These are phyloP conservation scores for Backusella liffmaniae DNA, from an alignment of 192 early-diverging fungal species.

Conservation along the genomic window DNA sequence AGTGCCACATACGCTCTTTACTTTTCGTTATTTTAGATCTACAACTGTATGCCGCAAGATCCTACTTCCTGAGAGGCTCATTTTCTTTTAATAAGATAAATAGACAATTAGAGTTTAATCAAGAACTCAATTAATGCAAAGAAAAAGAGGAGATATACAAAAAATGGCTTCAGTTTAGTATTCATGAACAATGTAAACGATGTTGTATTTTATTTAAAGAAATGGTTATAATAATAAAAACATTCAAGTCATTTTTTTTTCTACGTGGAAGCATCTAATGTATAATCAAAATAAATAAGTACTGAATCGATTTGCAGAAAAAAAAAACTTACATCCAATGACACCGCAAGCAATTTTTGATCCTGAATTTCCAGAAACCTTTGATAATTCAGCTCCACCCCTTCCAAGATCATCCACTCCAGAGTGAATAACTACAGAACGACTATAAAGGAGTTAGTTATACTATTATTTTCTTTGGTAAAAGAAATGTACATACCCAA, in stretches of 20 bases:
- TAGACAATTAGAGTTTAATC: neutral
- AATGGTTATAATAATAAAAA: neutral
- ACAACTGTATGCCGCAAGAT: too few relatives aligned
- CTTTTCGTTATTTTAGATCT: too few relatives aligned
- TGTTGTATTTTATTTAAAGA: neutral
- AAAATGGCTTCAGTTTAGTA: neutral
- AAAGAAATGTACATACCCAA: constrained; percentile 52
- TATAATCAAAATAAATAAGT: neutral
- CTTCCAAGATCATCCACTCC: constrained; percentile 83
- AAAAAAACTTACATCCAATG: constrained; percentile 61
- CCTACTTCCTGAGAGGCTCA: too few relatives aligned
- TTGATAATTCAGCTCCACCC: constrained; percentile 66
- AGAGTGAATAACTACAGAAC: constrained; percentile 84
- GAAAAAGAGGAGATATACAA: too few relatives aligned
- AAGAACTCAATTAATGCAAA: neutral
- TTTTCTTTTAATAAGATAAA: too few relatives aligned
- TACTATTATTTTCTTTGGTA: constrained; percentile 31
- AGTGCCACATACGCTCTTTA: too few relatives aligned
- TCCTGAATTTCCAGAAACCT: constrained; percentile 85
- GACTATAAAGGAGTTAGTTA: constrained; percentile 38
- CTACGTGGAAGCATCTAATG: neutral
- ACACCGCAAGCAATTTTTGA: constrained; percentile 86
- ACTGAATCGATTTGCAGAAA: neutral
- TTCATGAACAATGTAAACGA: neutral
- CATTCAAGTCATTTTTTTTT: too few relatives aligned